Evolutionary conservation across 2,329 filamentous ascomycete genomes (phyloP).

Genomic region (Botrytis sinoallii): DNA sequence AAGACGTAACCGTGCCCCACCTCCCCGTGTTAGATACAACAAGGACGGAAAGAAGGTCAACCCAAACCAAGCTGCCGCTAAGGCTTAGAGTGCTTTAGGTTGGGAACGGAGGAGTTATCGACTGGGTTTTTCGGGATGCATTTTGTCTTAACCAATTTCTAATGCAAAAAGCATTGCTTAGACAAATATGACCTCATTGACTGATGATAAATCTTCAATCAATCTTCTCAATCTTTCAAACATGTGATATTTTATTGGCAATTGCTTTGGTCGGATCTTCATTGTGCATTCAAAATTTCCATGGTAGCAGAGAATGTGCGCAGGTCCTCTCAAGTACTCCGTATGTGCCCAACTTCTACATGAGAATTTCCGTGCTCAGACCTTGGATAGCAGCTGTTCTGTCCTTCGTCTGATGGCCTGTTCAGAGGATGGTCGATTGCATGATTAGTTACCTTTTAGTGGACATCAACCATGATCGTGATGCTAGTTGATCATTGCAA

Average conservation of each 20-base stretch:
- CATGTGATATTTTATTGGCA: neutral
- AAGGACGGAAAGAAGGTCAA: conserved; percentile 99
- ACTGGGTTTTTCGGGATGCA: conserved; percentile 18
- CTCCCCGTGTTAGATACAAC: conserved; percentile 98
- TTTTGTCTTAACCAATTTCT: conserved; percentile 17
- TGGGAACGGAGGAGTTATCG: conserved; percentile 18
- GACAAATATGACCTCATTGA: conserved; percentile 20
- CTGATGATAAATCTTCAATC: conserved; percentile 1
- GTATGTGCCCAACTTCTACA: neutral
- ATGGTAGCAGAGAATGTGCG: neutral
- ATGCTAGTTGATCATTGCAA: neutral
- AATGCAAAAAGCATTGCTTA: conserved; percentile 20
- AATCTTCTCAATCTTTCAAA: neutral
- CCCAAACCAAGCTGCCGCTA: conserved; percentile 40
- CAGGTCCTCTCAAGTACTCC: neutral
- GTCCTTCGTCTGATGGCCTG: neutral
- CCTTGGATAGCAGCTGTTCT: neutral
- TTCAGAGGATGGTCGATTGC: neutral
- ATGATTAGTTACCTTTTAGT: neutral
- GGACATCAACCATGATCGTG: neutral
- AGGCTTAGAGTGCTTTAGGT: conserved; percentile 31
- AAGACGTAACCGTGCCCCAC: conserved; percentile 97
- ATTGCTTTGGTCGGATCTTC: neutral
- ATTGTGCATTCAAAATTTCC: neutral
- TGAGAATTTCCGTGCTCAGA: neutral